phyloP scores from a whole-genome alignment of 257 asterid species.

The Cordia subcordata region DNA sequence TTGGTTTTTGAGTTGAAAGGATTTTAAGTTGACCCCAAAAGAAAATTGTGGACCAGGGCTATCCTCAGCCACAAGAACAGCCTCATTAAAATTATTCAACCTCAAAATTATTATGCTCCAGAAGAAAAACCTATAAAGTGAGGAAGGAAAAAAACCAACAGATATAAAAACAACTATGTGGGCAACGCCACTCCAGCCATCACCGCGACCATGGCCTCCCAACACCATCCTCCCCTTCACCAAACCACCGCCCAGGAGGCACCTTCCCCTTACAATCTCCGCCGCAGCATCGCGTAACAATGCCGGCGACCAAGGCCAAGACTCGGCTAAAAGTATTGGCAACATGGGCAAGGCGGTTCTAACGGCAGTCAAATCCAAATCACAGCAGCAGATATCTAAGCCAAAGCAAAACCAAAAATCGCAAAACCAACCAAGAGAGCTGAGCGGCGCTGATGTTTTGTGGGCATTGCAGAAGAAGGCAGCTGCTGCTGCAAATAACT shows the following conservation, averaged over 20 bases:
- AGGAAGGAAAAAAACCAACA: background rate
- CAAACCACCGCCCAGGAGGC: conserved; percentile 15
- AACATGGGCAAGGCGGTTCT: conserved; percentile 2
- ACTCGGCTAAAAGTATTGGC: background rate
- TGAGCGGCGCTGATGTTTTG: conserved; percentile 53
- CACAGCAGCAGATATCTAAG: conserved; percentile 7
- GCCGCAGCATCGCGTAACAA: background rate
- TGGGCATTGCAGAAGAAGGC: conserved; percentile 44
- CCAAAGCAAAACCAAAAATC: background rate
- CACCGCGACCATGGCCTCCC: conserved; percentile 15
- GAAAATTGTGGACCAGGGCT: too few relatives aligned
- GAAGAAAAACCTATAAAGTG: too few relatives aligned
- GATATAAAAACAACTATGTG: conserved; percentile 6
- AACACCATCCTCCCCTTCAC: conserved; percentile 14
- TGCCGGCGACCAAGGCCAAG: background rate
- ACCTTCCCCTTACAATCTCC: conserved; percentile 10
- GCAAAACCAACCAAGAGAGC: conserved; percentile 5
- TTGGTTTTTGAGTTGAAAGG: too few relatives aligned
- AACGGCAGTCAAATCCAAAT: conserved; percentile 5
- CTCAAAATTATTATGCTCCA: background rate
- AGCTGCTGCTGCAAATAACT: conserved; percentile 31
- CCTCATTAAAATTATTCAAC: too few relatives aligned
- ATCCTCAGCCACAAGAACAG: too few relatives aligned
- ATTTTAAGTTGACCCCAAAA: too few relatives aligned
- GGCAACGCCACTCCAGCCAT: conserved; percentile 15